A percentile compares a stretch with the other conserved stretches of the same genome.
These are phyloP conservation scores for Yamadazyma aaseri DNA, from an alignment of 1,139 yeast species.

Conservation along the genomic window DNA sequence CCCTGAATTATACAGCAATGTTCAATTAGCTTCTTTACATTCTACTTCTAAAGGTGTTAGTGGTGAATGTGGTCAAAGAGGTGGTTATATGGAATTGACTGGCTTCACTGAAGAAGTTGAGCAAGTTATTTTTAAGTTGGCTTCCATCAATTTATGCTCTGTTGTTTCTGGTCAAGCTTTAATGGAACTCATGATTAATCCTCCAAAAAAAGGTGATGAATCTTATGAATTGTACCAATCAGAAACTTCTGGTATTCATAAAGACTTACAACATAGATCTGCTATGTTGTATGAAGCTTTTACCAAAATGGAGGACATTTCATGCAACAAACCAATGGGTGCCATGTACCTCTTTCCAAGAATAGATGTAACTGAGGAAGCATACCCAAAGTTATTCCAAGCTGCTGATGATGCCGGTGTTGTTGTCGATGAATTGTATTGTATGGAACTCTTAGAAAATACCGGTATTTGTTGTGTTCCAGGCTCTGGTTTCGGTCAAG, in stretches of 20 bases:
- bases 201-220: conserved; percentile 75
- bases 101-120: conserved; percentile 74
- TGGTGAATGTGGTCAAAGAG: conserved; percentile 99
- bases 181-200: conserved; percentile 89
- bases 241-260: conserved; percentile 63
- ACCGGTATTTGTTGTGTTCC: conserved; percentile 99
- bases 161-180: conserved; percentile 93
- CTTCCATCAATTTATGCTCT: conserved; percentile 88
- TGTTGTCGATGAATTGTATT: conserved; percentile 83
- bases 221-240: conserved; percentile 65
- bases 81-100: conserved; percentile 93
- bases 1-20: conserved; percentile 59
- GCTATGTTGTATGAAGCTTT: conserved; percentile 66
- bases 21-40: conserved; percentile 90
- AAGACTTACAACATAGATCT: conserved; percentile 65
- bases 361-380: conserved; percentile 53
- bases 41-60: conserved; percentile 95
- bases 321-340: conserved; percentile 88
- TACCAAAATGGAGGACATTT: conserved; percentile 70
- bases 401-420: conserved; percentile 56
- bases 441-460: conserved; percentile 71
- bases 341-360: conserved; percentile 97
- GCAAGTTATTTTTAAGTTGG: conserved; percentile 75
- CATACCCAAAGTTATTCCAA: conserved; percentile 51
- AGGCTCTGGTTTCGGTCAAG: conserved; percentile 96